Conservation (phyloP, 2,329 filamentous ascomycete species). For the Colletotrichum cuscutae region DNA sequence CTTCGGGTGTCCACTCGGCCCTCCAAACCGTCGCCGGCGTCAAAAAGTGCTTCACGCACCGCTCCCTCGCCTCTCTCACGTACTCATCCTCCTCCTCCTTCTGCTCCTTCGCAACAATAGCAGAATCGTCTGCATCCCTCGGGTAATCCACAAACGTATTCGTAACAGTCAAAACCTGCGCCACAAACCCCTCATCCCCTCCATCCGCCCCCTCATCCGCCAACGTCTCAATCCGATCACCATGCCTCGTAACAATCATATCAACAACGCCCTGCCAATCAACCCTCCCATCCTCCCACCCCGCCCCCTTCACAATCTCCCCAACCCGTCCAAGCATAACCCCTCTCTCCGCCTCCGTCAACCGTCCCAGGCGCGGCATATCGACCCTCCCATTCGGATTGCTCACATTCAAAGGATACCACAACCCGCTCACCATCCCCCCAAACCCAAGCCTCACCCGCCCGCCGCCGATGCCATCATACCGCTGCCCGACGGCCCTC, state of each 20-base stretch:
- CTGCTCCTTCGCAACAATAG: neutral
- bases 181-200: constrained; percentile 43
- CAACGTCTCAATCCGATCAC: constrained; percentile 57
- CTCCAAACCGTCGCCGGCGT: constrained; percentile 39
- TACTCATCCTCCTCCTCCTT: constrained; percentile 43
- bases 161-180: constrained; percentile 51
- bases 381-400: constrained; percentile 48
- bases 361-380: constrained; percentile 45
- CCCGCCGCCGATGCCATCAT: constrained; percentile 55
- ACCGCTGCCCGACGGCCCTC: constrained; percentile 54
- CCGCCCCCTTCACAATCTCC: constrained; percentile 47
- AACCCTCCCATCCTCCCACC: constrained; percentile 43
- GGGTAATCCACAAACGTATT: constrained; percentile 57
- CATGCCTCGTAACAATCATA: constrained; percentile 72
- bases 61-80: constrained; percentile 50
- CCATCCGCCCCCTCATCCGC: constrained; percentile 34
- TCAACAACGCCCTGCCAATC: constrained; percentile 78
- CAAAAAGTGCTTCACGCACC: constrained; percentile 60
- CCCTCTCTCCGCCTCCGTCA: constrained; percentile 43
- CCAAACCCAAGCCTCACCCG: constrained; percentile 59
- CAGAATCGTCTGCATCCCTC: constrained; percentile 26
- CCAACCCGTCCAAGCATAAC: constrained; percentile 56
- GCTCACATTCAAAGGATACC: constrained; percentile 61
- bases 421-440: constrained; percentile 61
- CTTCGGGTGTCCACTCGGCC: constrained; percentile 49